phyloP scores from a whole-genome alignment of 2,329 filamentous ascomycete species.

The Aureobasidium sp. region DNA sequence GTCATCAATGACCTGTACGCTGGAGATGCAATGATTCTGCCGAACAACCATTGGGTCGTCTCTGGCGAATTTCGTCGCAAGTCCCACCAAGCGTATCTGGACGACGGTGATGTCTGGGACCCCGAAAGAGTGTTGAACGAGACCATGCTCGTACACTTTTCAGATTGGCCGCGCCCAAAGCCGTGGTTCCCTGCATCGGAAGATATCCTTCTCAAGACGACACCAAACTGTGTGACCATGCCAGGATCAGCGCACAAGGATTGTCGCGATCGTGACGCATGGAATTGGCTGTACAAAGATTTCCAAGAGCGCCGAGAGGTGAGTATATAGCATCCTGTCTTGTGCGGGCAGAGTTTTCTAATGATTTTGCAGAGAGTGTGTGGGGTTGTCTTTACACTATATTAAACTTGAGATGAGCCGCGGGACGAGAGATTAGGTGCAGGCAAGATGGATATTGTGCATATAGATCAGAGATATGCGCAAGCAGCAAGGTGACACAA shows the following conservation, averaged over 20 bases:
- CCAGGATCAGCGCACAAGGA: slow-evolving; percentile 18
- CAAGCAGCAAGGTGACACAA: background rate
- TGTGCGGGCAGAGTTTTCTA: background rate
- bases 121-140: slow-evolving; percentile 49
- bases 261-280: slow-evolving; percentile 23
- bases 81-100: slow-evolving; percentile 47
- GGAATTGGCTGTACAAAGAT: slow-evolving; percentile 27
- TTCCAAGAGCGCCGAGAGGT: slow-evolving; percentile 22
- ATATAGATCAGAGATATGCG: background rate
- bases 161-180: slow-evolving; percentile 64
- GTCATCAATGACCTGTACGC: slow-evolving; percentile 57
- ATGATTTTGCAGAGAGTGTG: slow-evolving; percentile 5
- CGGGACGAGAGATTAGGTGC: background rate
- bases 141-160: slow-evolving; percentile 63
- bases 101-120: slow-evolving; percentile 46
- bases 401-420: background rate
- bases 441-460: background rate
- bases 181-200: slow-evolving; percentile 47
- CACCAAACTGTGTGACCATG: slow-evolving; percentile 32
- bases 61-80: slow-evolving; percentile 55
- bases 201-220: slow-evolving; percentile 32
- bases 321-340: background rate
- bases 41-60: slow-evolving; percentile 57
- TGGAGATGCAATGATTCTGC: slow-evolving; percentile 53
- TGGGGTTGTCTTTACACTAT: slow-evolving; percentile 5